phyloP scores from a whole-genome alignment of 2,329 filamentous ascomycete species.

The Paracamarosporium sp. region DNA sequence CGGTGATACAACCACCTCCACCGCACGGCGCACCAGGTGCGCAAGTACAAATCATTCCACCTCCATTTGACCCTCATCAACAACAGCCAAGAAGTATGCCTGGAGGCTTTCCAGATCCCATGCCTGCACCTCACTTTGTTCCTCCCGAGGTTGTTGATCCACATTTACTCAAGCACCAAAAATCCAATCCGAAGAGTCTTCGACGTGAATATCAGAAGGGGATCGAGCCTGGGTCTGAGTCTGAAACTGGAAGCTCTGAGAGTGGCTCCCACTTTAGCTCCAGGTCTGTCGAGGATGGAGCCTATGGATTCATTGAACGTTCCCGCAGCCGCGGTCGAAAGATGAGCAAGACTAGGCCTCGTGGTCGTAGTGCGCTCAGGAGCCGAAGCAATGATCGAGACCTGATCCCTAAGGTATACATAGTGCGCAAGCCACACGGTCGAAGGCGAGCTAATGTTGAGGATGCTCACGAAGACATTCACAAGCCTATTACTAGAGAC shows the following conservation, averaged over 20 bases:
- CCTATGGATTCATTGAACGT: constrained; percentile 24
- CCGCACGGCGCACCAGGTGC: neutral
- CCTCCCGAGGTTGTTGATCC: neutral
- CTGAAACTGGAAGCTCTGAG: constrained; percentile 24
- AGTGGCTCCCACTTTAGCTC: constrained; percentile 13
- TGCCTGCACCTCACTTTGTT: neutral
- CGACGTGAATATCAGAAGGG: constrained; percentile 7
- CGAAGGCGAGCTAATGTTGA: constrained; percentile 20
- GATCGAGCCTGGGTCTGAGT: constrained; percentile 19
- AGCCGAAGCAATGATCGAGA: constrained; percentile 18
- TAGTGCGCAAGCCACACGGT: constrained; percentile 17
- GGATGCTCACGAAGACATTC: constrained; percentile 23
- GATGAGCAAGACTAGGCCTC: constrained; percentile 4
- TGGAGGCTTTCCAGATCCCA: neutral
- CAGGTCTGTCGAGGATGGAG: constrained; percentile 26
- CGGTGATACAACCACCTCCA: constrained; percentile 14
- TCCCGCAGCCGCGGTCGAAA: constrained; percentile 17
- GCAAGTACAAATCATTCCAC: neutral
- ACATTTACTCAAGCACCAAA: constrained; percentile 1
- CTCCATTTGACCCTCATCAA: neutral
- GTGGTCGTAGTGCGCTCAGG: neutral
- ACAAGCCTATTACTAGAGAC: constrained; percentile 21
- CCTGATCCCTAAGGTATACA: constrained; percentile 11
- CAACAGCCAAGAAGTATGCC: neutral
- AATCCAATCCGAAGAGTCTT: constrained; percentile 8